Percentiles rank a stretch among this genome's conserved stretches.
phyloP scores from a whole-genome alignment of 2,329 filamentous ascomycete species.

The Esteya vermicola region DNA sequence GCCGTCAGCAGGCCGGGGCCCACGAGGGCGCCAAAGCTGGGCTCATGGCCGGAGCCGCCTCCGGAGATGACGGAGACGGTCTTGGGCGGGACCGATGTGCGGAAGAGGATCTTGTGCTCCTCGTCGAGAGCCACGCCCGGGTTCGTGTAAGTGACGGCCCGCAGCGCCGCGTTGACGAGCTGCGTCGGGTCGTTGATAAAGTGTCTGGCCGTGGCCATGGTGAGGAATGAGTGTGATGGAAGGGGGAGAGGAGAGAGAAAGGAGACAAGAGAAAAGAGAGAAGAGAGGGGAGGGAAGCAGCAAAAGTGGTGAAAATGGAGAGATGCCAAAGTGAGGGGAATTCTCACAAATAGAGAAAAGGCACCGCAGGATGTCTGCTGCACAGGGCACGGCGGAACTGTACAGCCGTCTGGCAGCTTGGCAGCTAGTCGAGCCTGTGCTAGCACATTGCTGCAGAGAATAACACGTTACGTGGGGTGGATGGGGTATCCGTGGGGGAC shows the following conservation, averaged over 20 bases:
- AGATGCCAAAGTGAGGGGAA: too few relatives aligned
- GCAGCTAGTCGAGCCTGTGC: too few relatives aligned
- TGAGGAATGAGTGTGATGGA: constrained; percentile 4
- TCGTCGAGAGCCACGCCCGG: constrained; percentile 67
- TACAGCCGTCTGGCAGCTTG: too few relatives aligned
- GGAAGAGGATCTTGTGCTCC: constrained; percentile 74
- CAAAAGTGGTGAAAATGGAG: not conserved
- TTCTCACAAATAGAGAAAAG: too few relatives aligned
- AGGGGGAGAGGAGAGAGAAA: not conserved
- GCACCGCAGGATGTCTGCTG: too few relatives aligned
- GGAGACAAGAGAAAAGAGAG: not conserved
- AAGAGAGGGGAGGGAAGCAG: not conserved
- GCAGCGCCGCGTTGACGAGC: constrained; percentile 64
- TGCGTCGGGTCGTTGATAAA: constrained; percentile 75
- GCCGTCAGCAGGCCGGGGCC: constrained; percentile 68
- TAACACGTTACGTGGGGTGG: too few relatives aligned
- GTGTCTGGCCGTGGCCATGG: constrained; percentile 51
- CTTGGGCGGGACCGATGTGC: constrained; percentile 36
- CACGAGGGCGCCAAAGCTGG: constrained; percentile 75
- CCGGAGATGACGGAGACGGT: constrained; percentile 75
- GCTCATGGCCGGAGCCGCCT: constrained; percentile 83
- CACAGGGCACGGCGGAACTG: too few relatives aligned
- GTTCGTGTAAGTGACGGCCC: constrained; percentile 68
- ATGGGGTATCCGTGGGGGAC: too few relatives aligned
- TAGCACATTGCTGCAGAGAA: too few relatives aligned